phyloP scores from a whole-genome alignment of 306 rosid species.

The Quercus gilva region DNA sequence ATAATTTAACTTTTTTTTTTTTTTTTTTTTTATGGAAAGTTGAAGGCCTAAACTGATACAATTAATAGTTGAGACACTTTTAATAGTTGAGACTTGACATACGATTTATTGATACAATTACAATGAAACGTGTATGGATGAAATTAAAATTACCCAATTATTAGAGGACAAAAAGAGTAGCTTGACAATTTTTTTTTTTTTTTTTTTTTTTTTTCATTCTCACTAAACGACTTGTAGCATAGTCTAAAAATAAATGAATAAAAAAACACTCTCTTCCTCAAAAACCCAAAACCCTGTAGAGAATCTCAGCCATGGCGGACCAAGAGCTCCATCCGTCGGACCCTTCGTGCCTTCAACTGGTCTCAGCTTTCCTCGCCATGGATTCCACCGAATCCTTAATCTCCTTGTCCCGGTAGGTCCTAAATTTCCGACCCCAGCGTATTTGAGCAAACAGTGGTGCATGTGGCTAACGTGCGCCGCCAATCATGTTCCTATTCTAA shows the following conservation, averaged over 20 bases:
- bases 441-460: background rate
- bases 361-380: conserved; percentile 76
- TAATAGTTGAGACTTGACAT: too few species aligned
- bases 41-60: too few species aligned
- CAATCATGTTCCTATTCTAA: background rate
- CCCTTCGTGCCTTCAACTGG: conserved; percentile 36
- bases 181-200: too few species aligned
- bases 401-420: conserved; percentile 49
- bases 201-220: too few species aligned
- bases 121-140: too few species aligned
- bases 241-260: background rate
- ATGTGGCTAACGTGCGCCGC: background rate
- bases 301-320: conserved; percentile 36
- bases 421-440: background rate
- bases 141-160: too few species aligned
- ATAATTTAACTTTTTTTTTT: too few species aligned
- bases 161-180: too few species aligned
- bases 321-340: conserved; percentile 30
- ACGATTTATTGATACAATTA: too few species aligned
- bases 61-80: too few species aligned
- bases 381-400: conserved; percentile 56
- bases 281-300: background rate
- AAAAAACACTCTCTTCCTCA: background rate
- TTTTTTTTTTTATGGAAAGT: too few species aligned
- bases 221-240: background rate